These are phyloP conservation scores for Protostelium mycophagum DNA, from an alignment of 78 protist species.

Conservation along the genomic window DNA sequence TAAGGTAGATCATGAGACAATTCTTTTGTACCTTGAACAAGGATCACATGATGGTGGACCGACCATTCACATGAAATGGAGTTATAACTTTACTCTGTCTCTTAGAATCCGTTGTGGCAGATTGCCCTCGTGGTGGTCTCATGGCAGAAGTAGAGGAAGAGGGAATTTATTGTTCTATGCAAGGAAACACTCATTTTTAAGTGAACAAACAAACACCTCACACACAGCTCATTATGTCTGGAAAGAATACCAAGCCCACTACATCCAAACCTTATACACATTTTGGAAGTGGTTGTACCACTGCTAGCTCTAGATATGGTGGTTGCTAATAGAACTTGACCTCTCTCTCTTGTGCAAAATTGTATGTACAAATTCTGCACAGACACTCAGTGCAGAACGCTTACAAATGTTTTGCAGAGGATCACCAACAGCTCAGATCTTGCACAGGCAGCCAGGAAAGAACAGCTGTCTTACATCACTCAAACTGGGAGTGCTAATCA, in stretches of 20 bases:
- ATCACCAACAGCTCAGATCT: too few species aligned
- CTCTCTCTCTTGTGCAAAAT: slow-evolving; percentile 1
- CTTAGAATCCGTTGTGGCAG: not conserved
- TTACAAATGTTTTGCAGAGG: too few species aligned
- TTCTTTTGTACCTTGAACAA: not conserved
- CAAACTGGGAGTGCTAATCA: too few species aligned
- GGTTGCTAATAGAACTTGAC: not conserved
- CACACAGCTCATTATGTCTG: too few species aligned
- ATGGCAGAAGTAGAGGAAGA: not conserved
- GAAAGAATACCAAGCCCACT: not conserved
- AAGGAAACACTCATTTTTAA: not conserved
- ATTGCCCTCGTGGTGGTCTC: not conserved
- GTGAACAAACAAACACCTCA: not conserved
- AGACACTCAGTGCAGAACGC: not conserved
- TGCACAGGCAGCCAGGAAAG: too few species aligned
- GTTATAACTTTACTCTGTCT: not conserved
- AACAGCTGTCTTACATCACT: too few species aligned
- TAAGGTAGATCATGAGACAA: not conserved
- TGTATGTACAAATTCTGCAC: not conserved
- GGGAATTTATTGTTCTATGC: not conserved
- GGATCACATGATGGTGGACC: not conserved
- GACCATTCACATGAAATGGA: not conserved
- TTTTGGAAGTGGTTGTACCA: not conserved
- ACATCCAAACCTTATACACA: not conserved
- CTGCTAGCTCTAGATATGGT: not conserved